Base-by-base conservation (phyloP, 495 filamentous ascomycete species). In the Penicillium malachiteum region DNA sequence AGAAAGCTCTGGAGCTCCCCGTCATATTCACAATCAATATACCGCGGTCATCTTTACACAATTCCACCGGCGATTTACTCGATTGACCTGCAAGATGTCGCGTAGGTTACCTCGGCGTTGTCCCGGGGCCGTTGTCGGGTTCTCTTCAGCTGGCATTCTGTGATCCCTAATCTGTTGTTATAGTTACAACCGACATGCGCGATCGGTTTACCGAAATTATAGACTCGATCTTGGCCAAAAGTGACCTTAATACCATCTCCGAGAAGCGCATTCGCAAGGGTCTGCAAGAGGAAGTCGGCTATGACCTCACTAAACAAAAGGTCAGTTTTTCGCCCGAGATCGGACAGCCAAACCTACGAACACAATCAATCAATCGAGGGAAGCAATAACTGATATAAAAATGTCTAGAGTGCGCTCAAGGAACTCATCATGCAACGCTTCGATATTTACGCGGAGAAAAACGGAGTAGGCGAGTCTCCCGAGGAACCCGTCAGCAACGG, bases 201-300 rank as follows among this genome's bases (percentile, higher is more conserved):
- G 76, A 80, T 34, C 76, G 85, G 55, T 97, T 91, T 72, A 85
- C 82, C 45, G 82, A 82, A 59, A 88, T 97, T 73, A 97, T 98
- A 69, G 94, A 98, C 67, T 82, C 76, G n/a, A 96, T 98, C 60
- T 80, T 98, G 18, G 82, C 81, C 12, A 80, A 79, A 30, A 89
- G 89, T 57, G 91, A 98, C 62, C 82, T 98, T 41, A 83, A 87
- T 52, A 96, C 91, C 34, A 87, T 98, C 55, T 95, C 94, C 26
- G 88, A 91, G 59, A 97, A 97, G 75, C 84, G 87, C 68, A 90
- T 97, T 63, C 89, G 94, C 57, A 89, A 91, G 70, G 89, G 87
- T 26, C 80, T 98, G 6, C 87, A 93, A 71, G 83, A 82, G 55
- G 80, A 77, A 38, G 80, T 92, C 38, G 83, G 87, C 53, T 84